A percentile compares a stretch with the other conserved stretches of the same genome.
phyloP scores from a whole-genome alignment of 768 basidiomycete genomes.

The Mrakia frigida region DNA sequence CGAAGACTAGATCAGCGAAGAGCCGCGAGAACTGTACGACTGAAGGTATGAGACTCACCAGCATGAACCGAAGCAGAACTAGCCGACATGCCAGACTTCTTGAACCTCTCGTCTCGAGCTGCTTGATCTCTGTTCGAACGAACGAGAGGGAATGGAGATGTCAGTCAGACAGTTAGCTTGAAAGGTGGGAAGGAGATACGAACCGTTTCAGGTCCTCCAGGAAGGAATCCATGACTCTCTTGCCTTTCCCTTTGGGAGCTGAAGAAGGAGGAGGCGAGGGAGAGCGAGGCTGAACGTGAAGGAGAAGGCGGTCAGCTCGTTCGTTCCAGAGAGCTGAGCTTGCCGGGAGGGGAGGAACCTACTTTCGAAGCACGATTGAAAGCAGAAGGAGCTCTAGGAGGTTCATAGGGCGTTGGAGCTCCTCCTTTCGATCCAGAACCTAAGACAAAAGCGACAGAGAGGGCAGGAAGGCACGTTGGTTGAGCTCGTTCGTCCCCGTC shows the following conservation, averaged over 20 bases:
- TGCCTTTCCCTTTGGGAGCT: constrained; percentile 75
- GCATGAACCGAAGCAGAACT: constrained; percentile 88
- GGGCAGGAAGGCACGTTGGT: neutral
- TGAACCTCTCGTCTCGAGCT: constrained; percentile 74
- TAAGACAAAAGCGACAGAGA: neutral
- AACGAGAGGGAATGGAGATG: constrained; percentile 3
- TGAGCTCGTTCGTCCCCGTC: neutral
- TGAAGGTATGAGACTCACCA: constrained; percentile 50
- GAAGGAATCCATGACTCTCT: constrained; percentile 92
- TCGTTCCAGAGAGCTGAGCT: neutral
- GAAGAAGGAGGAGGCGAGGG: constrained; percentile 21
- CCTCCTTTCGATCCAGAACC: constrained; percentile 2
- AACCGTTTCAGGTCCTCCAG: constrained; percentile 90
- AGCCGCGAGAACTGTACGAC: neutral
- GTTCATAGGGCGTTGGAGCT: constrained; percentile 30
- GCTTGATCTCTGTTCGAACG: constrained; percentile 70
- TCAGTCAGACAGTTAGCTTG: constrained; percentile 20
- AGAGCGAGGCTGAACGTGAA: constrained; percentile 18
- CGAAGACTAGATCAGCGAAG: neutral
- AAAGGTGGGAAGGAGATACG: neutral
- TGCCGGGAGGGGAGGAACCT: no score
- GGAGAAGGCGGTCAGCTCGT: constrained; percentile 24
- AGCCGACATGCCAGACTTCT: constrained; percentile 37
- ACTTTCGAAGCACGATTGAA: neutral
- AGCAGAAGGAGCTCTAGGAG: constrained; percentile 29